Evolutionary conservation across 768 basidiomycete species (phyloP).

Genomic region (Leccinum uliginosum): DNA sequence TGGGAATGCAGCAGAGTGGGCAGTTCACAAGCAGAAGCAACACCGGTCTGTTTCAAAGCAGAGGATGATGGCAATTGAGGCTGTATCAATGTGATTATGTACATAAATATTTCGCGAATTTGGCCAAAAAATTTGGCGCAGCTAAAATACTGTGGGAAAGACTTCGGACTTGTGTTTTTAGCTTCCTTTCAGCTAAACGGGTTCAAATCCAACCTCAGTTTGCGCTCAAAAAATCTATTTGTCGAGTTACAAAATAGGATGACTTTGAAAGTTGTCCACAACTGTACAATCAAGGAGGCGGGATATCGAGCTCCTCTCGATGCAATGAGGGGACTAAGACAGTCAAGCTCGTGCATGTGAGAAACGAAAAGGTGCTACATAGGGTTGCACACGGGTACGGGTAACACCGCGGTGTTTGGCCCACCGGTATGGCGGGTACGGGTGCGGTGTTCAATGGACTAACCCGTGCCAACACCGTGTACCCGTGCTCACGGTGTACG

Average conservation of each 20-base stretch:
- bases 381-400: too few relatives aligned
- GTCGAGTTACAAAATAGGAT: too few relatives aligned
- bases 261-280: not conserved
- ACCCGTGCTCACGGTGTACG: too few relatives aligned
- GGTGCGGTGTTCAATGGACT: too few relatives aligned
- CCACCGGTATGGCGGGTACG: too few relatives aligned
- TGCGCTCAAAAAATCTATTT: not conserved
- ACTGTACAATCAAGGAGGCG: too few relatives aligned
- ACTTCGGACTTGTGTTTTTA: not conserved
- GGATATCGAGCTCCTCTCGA: too few relatives aligned
- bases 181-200: not conserved
- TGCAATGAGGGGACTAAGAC: too few relatives aligned
- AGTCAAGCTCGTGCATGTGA: too few relatives aligned
- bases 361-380: too few relatives aligned
- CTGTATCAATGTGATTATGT: not conserved
- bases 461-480: too few relatives aligned
- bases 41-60: constrained; percentile 15
- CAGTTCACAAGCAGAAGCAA: constrained; percentile 24
- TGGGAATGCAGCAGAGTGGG: constrained; percentile 37
- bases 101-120: not conserved
- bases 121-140: constrained; percentile 3
- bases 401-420: too few relatives aligned
- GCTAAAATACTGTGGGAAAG: not conserved
- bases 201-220: not conserved
- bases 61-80: constrained; percentile 1